Conservation (phyloP, 306 rosid species). For the Citrullus mucosospermus region DNA sequence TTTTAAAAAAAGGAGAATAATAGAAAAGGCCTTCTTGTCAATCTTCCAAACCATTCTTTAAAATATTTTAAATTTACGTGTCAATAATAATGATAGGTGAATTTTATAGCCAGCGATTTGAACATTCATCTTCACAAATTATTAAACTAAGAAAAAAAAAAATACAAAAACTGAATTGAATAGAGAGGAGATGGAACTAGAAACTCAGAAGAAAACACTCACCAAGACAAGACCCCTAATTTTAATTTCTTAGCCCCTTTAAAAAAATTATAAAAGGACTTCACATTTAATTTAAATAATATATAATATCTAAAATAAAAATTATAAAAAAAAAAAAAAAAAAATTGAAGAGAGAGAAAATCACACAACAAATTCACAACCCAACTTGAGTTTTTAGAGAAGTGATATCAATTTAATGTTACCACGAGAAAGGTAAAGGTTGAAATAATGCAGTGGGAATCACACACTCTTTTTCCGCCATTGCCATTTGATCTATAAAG, state of each 20-base stretch:
- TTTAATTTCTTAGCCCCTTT: background rate
- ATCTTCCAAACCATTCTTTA: background rate
- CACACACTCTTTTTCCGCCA: slow-evolving; percentile 14
- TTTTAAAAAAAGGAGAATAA: too few relatives aligned
- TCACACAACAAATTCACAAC: slow-evolving; percentile 2
- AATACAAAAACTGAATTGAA: background rate
- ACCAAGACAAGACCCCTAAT: background rate
- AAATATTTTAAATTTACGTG: background rate
- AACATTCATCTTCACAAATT: background rate
- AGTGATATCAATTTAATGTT: slow-evolving; percentile 16
- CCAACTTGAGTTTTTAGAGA: background rate
- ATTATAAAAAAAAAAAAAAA: background rate
- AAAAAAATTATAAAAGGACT: slow-evolving; percentile 2
- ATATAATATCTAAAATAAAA: too few relatives aligned
- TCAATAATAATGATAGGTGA: background rate
- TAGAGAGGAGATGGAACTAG: background rate
- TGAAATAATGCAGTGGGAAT: slow-evolving; percentile 16
- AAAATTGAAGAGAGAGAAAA: background rate
- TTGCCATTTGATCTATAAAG: slow-evolving; percentile 14
- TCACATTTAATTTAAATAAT: slow-evolving; percentile 5
- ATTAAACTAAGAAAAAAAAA: background rate
- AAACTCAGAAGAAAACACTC: background rate
- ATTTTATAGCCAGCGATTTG: too few relatives aligned
- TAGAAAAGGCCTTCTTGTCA: background rate
- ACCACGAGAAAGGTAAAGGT: slow-evolving; percentile 22